These are phyloP conservation scores for Diplocarpon mali DNA, from an alignment of 2,329 filamentous ascomycete species.

Conservation along the genomic window DNA sequence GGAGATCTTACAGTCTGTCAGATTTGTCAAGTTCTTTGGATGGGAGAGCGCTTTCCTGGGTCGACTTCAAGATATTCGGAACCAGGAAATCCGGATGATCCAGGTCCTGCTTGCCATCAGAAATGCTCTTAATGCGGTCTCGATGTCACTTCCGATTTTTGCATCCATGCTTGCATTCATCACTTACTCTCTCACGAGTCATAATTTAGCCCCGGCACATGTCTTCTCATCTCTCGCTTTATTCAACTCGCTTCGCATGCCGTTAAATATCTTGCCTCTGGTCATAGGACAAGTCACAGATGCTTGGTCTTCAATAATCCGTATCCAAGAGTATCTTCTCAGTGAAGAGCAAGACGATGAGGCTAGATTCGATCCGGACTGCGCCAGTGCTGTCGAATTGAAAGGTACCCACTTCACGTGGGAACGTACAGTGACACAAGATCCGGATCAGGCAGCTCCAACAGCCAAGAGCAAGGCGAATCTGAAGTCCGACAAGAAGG, in stretches of 20 bases:
- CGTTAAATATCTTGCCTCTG: constrained; percentile 77
- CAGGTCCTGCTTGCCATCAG: constrained; percentile 66
- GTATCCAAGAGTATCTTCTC: constrained; percentile 79
- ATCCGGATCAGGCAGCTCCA: constrained; percentile 31
- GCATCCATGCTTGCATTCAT: constrained; percentile 94
- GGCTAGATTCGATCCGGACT: constrained; percentile 42
- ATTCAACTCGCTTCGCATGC: constrained; percentile 85
- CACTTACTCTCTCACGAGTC: constrained; percentile 58
- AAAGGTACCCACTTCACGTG: constrained; percentile 72
- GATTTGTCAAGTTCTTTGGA: constrained; percentile 94
- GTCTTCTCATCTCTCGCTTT: constrained; percentile 89
- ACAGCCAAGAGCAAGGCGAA: constrained; percentile 33
- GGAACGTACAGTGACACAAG: constrained; percentile 56
- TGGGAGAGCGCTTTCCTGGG: constrained; percentile 85
- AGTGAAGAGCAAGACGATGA: constrained; percentile 77
- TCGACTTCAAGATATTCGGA: constrained; percentile 62
- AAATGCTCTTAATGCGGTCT: constrained; percentile 55
- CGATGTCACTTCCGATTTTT: constrained; percentile 63
- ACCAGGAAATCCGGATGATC: constrained; percentile 70
- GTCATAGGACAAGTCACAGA: constrained; percentile 86
- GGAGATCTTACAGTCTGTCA: constrained; percentile 80
- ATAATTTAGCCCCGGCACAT: constrained; percentile 59
- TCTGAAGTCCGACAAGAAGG: constrained; percentile 29
- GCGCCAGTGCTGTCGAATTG: constrained; percentile 61
- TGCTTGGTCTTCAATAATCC: constrained; percentile 71